A percentile compares a stretch with the other conserved stretches of the same genome.
phyloP scores from a whole-genome alignment of 2,329 filamentous ascomycete genomes.

The Monilinia fructigena region DNA sequence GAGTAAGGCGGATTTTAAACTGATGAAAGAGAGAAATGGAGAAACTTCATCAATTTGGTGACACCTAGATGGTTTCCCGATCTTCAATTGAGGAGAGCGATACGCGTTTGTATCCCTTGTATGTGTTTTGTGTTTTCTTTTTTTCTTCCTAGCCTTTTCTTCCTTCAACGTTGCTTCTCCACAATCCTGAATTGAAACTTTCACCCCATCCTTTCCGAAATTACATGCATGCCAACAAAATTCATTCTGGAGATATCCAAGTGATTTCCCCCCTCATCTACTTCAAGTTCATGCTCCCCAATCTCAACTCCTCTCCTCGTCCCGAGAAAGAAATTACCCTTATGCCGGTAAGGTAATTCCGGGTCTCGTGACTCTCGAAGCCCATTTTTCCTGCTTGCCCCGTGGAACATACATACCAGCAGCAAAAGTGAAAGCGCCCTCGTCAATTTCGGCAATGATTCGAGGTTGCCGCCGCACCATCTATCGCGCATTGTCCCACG shows the following conservation, averaged over 20 bases:
- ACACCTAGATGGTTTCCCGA: too few relatives aligned
- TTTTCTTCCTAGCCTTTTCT: not conserved
- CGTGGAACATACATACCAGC: not conserved
- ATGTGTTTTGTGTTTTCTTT: not conserved
- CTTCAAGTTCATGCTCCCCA: not conserved
- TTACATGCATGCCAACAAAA: not conserved
- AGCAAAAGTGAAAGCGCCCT: not conserved
- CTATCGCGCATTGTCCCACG: not conserved
- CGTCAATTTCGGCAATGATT: not conserved
- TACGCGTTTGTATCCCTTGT: not conserved
- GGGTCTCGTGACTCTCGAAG: not conserved
- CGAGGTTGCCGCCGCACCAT: not conserved
- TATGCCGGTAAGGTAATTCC: not conserved
- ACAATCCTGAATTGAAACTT: not conserved
- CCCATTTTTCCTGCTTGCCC: not conserved
- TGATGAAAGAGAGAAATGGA: not conserved
- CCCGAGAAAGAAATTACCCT: constrained; percentile 3
- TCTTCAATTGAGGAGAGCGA: not conserved
- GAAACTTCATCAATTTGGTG: too few relatives aligned
- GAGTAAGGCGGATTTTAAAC: not conserved
- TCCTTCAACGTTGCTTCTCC: not conserved
- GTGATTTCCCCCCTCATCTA: not conserved
- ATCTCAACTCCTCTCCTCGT: not conserved
- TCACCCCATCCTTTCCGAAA: not conserved
- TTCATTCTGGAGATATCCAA: not conserved